Conservation (phyloP, 768 basidiomycete genomes). For the Lactarius hatsudake region DNA sequence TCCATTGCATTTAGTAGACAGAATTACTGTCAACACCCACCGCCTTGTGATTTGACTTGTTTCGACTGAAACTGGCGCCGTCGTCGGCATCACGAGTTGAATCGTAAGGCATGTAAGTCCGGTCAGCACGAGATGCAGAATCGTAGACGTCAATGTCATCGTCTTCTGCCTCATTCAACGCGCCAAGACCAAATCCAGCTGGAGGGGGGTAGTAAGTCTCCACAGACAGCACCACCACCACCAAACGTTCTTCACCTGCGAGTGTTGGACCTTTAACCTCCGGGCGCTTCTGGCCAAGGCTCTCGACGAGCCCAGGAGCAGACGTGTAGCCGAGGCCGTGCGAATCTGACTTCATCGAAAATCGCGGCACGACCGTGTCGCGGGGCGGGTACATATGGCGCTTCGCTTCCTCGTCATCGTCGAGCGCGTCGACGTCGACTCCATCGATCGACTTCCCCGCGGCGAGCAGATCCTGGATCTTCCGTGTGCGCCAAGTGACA, state of each 20-base stretch:
- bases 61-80: slow-evolving; percentile 40
- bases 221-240: not conserved
- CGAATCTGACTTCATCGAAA: slow-evolving; percentile 67
- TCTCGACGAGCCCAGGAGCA: slow-evolving; percentile 59
- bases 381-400: slow-evolving; percentile 86
- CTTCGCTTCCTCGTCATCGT: slow-evolving; percentile 73
- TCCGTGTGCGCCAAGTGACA: slow-evolving; percentile 71
- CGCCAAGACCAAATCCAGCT: slow-evolving; percentile 89
- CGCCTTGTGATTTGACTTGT: slow-evolving; percentile 10
- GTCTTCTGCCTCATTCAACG: slow-evolving; percentile 90
- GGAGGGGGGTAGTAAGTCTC: not conserved
- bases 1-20: not conserved
- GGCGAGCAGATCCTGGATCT: slow-evolving; percentile 60
- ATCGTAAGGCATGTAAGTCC: slow-evolving; percentile 64
- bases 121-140: slow-evolving; percentile 34
- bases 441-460: slow-evolving; percentile 35
- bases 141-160: slow-evolving; percentile 90
- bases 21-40: not conserved
- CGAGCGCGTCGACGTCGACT: slow-evolving; percentile 35
- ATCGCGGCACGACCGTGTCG: slow-evolving; percentile 64
- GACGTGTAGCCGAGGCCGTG: slow-evolving; percentile 84
- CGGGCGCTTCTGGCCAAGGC: slow-evolving; percentile 41
- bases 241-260: slow-evolving; percentile 44
- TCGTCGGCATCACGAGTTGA: slow-evolving; percentile 62
- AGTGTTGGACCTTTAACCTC: slow-evolving; percentile 48